These are phyloP conservation scores for Venustampulla echinocandica DNA, from an alignment of 495 filamentous ascomycete species.

Conservation along the genomic window DNA sequence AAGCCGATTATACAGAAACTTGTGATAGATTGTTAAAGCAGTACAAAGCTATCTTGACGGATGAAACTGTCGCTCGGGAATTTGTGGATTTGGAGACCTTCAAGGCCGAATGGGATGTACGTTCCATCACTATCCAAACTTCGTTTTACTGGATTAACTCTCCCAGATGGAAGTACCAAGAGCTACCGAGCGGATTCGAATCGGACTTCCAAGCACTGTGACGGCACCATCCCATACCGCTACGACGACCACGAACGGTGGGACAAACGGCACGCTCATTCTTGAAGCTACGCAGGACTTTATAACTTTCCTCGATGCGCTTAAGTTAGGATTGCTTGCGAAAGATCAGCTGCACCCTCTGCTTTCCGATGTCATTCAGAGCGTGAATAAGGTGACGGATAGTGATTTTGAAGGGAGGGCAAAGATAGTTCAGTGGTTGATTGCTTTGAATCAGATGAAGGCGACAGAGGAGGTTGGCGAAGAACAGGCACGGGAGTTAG, in stretches of 20 bases:
- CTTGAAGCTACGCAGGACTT: conserved; percentile 91
- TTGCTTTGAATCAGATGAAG: conserved; percentile 93
- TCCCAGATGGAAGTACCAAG: conserved; percentile 83
- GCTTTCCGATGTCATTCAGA: conserved; percentile 87
- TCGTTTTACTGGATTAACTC: conserved; percentile 9
- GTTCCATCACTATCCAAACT: conserved; percentile 24
- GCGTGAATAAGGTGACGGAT: conserved; percentile 91
- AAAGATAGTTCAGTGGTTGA: conserved; percentile 98
- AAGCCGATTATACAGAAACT: conserved; percentile 89
- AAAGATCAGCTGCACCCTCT: conserved; percentile 95
- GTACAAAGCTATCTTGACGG: conserved; percentile 86
- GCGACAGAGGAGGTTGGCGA: conserved; percentile 85
- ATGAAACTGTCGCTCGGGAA: conserved; percentile 71
- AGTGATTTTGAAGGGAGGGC: conserved; percentile 86
- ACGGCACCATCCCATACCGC: conserved; percentile 41
- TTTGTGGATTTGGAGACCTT: conserved; percentile 92
- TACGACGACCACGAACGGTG: conserved; percentile 33
- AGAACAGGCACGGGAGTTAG: conserved; percentile 77
- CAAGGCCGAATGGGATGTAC: conserved; percentile 82
- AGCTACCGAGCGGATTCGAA: conserved; percentile 84
- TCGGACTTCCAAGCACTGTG: conserved; percentile 65
- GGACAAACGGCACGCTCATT: conserved; percentile 65
- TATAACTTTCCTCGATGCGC: conserved; percentile 93
- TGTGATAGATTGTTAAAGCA: conserved; percentile 90
- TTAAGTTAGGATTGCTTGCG: conserved; percentile 77